phyloP scores from a whole-genome alignment of 768 basidiomycete species.

The Amanita rubescens region DNA sequence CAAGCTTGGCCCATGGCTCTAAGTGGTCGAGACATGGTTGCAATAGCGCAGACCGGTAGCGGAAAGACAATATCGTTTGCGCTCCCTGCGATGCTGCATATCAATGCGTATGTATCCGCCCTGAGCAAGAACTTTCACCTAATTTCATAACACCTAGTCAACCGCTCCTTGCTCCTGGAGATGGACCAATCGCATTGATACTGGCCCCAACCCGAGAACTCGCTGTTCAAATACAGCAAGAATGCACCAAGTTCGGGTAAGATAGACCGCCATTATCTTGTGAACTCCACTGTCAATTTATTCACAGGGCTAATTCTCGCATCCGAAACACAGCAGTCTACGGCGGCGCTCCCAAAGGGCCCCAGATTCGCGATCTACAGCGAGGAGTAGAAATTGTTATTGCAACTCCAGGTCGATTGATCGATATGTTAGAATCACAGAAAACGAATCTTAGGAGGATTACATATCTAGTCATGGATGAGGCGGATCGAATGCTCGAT shows the following conservation, averaged over 20 bases:
- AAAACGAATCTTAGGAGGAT: constrained; percentile 95
- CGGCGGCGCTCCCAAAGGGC: constrained; percentile 97
- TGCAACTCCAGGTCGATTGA: constrained; percentile 98
- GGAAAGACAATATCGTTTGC: constrained; percentile 99
- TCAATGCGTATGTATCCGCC: constrained; percentile 76
- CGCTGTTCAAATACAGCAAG: constrained; percentile 97
- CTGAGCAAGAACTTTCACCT: neutral
- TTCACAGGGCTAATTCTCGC: constrained; percentile 70
- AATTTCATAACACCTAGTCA: constrained; percentile 43
- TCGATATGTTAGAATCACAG: constrained; percentile 96
- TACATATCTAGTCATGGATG: constrained; percentile 98
- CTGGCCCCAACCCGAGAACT: constrained; percentile 97
- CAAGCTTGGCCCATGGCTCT: constrained; percentile 99
- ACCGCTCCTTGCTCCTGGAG: constrained; percentile 86
- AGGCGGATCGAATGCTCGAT: constrained; percentile 99
- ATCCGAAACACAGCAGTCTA: constrained; percentile 99
- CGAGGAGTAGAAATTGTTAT: constrained; percentile 97
- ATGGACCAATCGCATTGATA: constrained; percentile 95
- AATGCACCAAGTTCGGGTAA: constrained; percentile 96
- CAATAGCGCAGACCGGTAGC: constrained; percentile 96
- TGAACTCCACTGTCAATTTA: constrained; percentile 1
- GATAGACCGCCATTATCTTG: constrained; percentile 15
- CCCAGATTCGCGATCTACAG: constrained; percentile 95
- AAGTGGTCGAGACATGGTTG: constrained; percentile 88
- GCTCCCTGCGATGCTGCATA: constrained; percentile 98